Conservation (phyloP, 2,329 filamentous ascomycete genomes). For the Aspergillus sp. region DNA sequence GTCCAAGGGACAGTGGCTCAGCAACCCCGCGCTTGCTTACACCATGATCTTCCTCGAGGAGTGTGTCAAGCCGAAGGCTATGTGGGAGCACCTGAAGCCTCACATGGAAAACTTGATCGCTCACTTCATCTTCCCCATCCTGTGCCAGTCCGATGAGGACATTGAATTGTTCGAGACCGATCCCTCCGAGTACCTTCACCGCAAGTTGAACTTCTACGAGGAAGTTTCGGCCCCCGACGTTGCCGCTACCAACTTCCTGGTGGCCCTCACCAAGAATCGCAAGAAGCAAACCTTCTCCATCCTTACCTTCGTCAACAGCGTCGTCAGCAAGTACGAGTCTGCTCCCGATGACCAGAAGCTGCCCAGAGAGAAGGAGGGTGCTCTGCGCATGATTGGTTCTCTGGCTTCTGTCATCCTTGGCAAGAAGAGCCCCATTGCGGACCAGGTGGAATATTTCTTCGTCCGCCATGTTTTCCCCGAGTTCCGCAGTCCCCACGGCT, state of each 20-base stretch:
- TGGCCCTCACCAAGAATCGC: slow-evolving; percentile 89
- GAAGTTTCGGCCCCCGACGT: slow-evolving; percentile 94
- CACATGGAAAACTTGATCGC: slow-evolving; percentile 92
- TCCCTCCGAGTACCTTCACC: slow-evolving; percentile 93
- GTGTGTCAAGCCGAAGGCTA: slow-evolving; percentile 94
- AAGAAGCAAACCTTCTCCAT: slow-evolving; percentile 96
- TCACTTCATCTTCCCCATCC: slow-evolving; percentile 91
- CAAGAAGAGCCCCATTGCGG: slow-evolving; percentile 97
- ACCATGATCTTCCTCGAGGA: slow-evolving; percentile 95
- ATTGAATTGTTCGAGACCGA: slow-evolving; percentile 92
- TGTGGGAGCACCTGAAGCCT: slow-evolving; percentile 92
- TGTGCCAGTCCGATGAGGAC: slow-evolving; percentile 90
- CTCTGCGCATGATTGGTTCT: slow-evolving; percentile 94
- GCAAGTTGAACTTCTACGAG: slow-evolving; percentile 97
- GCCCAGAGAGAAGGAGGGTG: slow-evolving; percentile 93
- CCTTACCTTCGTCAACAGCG: slow-evolving; percentile 88
- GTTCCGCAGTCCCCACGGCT: slow-evolving; percentile 89
- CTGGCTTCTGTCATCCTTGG: slow-evolving; percentile 90
- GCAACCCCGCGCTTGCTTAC: slow-evolving; percentile 89
- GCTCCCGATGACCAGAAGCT: slow-evolving; percentile 87
- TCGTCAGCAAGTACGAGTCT: slow-evolving; percentile 89
- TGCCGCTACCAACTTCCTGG: slow-evolving; percentile 92
- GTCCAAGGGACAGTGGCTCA: slow-evolving; percentile 89
- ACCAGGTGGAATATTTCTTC: slow-evolving; percentile 98
- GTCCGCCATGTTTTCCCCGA: slow-evolving; percentile 98